phyloP scores from a whole-genome alignment of 176 grass and related monocot species.

The Oryza australiensis region DNA sequence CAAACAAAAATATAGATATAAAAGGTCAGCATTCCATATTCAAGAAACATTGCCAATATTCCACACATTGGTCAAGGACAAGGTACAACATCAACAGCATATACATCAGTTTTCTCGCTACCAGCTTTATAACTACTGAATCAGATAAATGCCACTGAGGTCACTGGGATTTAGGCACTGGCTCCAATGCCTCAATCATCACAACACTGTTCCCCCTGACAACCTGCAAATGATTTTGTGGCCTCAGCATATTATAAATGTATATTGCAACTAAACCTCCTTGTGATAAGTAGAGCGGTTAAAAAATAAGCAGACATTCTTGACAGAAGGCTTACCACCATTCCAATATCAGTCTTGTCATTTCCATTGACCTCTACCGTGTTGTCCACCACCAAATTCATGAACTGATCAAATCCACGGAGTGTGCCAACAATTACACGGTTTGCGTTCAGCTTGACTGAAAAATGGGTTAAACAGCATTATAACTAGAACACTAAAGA shows the following conservation, averaged over 20 bases:
- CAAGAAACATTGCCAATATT: not conserved
- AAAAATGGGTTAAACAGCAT: not conserved
- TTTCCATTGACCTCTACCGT: slow-evolving; percentile 77
- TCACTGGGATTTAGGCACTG: slow-evolving; percentile 52
- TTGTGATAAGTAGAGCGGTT: not conserved
- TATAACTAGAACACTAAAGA: not conserved
- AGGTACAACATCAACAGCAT: slow-evolving; percentile 31
- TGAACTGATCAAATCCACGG: slow-evolving; percentile 88
- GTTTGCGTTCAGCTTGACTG: slow-evolving; percentile 90
- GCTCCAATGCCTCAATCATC: slow-evolving; percentile 95
- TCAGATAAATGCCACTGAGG: not conserved
- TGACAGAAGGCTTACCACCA: slow-evolving; percentile 62
- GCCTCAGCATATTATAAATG: not conserved
- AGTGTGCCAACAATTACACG: slow-evolving; percentile 72
- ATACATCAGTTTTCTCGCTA: slow-evolving; percentile 37
- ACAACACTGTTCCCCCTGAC: slow-evolving; percentile 91
- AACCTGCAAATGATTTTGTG: slow-evolving; percentile 46
- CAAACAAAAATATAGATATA: not conserved
- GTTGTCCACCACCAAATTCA: slow-evolving; percentile 90
- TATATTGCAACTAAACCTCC: too few species aligned
- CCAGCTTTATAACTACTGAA: not conserved
- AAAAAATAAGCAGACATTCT: not conserved
- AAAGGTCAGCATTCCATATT: not conserved
- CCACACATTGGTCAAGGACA: slow-evolving; percentile 14
- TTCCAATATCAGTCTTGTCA: slow-evolving; percentile 84